Evolutionary conservation across 1,284 basidiomycete species (phyloP), one percentile per base, ranked within the genome.

Genomic region (Wolfiporia cocos): DNA sequence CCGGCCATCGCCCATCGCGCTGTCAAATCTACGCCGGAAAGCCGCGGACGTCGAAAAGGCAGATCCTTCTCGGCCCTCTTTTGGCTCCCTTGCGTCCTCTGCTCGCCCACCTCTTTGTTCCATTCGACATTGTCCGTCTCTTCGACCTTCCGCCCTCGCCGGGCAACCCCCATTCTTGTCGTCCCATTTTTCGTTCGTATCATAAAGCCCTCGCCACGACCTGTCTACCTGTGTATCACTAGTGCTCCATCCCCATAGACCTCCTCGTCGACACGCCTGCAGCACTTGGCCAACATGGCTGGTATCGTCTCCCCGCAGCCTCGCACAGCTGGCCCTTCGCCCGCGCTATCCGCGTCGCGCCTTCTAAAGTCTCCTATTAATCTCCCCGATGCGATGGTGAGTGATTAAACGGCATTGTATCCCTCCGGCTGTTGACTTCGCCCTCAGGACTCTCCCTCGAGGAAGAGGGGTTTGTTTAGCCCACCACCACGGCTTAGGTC

Each of bases 221-320:
- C 48, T 37, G 47, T 49, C 40, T 43, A 33, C 47, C 49, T 47
- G 44, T 44, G 22, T 52, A 57, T 53, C 49, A 40, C 49, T 51
- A 51, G 47, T 43, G 32, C 41, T 46, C 41, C 43, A 41, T 39
- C 41, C n/a, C n/a, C 26, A 28, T 28, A 28, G 26, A 14, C 7
- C 26, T 9, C 26, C 7, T 28, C n/a, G n/a, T 28, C 26, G 26
- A 28, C 26, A 14, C 26, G 26, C 14, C 26, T 28, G 26, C 14
- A 28, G 14, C 26, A 28, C 26, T 50, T 43, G 48, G 47, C 43
- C 37, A 48, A 43, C 45, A 54, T 56, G 54, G 44, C 49, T 38
- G 39, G 49, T 45, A 54, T 59, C 32, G 26, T 51, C 32, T 51
- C 57, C 28, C 57, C 58, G 14, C 45, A 51, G 35, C 56, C 58